Evolutionary conservation across 2,329 filamentous ascomycete genomes (phyloP).

Genomic region (Ascochyta clinopodiicola): DNA sequence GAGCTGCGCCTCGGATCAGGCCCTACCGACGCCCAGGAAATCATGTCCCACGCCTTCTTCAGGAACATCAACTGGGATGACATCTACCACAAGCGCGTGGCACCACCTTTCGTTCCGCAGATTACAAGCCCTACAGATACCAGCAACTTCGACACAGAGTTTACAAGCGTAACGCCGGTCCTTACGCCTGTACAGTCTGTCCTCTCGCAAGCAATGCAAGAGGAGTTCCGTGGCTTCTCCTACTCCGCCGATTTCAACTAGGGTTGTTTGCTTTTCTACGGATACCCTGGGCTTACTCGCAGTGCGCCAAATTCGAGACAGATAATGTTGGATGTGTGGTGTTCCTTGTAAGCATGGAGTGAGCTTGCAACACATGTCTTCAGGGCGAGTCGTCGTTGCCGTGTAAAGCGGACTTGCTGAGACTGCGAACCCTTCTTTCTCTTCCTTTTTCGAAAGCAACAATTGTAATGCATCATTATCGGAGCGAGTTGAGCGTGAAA

Average conservation of each 20-base stretch:
- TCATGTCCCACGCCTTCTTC: constrained; percentile 99
- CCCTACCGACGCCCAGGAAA: constrained; percentile 95
- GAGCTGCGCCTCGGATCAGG: constrained; percentile 92
- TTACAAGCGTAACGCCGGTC: constrained; percentile 97
- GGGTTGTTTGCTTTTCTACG: constrained; percentile 25
- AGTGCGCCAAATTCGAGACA: constrained; percentile 2
- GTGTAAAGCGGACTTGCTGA: constrained; percentile 1
- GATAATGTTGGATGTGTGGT: neutral
- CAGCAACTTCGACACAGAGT: constrained; percentile 99
- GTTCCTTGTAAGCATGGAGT: neutral
- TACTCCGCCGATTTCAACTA: constrained; percentile 88
- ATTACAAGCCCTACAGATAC: constrained; percentile 95
- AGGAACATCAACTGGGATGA: constrained; percentile 98
- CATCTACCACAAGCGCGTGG: constrained; percentile 92
- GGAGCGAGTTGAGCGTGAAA: neutral
- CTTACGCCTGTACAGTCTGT: constrained; percentile 97
- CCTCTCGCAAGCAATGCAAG: constrained; percentile 97
- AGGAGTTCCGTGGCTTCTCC: constrained; percentile 98
- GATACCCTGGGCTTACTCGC: constrained; percentile 26
- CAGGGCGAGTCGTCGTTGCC: neutral
- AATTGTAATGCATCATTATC: constrained; percentile 19
- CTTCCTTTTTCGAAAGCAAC: constrained; percentile 17
- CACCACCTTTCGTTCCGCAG: constrained; percentile 85
- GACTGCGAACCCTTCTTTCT: constrained; percentile 9
- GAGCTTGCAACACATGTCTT: neutral